phyloP scores from a whole-genome alignment of 164 flowering plant species.

The Berberis vulgaris region DNA sequence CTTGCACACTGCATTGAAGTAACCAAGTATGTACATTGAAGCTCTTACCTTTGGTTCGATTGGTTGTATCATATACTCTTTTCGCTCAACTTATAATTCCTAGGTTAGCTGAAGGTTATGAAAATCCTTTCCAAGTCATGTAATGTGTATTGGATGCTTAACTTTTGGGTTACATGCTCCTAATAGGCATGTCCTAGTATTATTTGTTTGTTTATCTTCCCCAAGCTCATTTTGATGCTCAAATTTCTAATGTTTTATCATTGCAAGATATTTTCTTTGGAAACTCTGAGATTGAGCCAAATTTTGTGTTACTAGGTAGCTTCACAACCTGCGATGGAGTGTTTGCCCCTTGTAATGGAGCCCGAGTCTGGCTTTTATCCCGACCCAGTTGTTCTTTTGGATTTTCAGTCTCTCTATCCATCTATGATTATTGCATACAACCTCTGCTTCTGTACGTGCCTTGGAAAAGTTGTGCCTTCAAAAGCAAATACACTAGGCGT shows the following conservation, averaged over 20 bases:
- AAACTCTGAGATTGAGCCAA: neutral
- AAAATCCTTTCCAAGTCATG: too few species aligned
- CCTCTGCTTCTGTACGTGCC: constrained; percentile 91
- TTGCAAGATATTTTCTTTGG: neutral
- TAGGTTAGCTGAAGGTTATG: too few species aligned
- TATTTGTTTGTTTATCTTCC: too few species aligned
- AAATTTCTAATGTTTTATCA: neutral
- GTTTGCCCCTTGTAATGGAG: constrained; percentile 96
- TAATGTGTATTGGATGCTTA: too few species aligned
- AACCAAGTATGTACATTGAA: too few species aligned
- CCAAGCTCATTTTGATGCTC: neutral
- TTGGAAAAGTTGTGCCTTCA: constrained; percentile 70
- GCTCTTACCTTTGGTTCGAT: too few species aligned
- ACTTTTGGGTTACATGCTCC: too few species aligned
- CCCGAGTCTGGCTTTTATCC: constrained; percentile 96
- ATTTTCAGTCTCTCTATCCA: constrained; percentile 97
- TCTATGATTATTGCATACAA: constrained; percentile 97
- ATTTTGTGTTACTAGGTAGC: constrained; percentile 49
- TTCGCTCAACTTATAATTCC: too few species aligned
- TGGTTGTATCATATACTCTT: too few species aligned
- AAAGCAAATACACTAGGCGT: constrained; percentile 71
- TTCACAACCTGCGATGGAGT: constrained; percentile 99
- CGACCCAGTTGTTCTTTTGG: constrained; percentile 93
- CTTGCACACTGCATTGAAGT: too few species aligned
- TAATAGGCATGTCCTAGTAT: too few species aligned